Evolutionary conservation across 345 rosid genomes (phyloP).

Genomic region (Gossypium thurberi): DNA sequence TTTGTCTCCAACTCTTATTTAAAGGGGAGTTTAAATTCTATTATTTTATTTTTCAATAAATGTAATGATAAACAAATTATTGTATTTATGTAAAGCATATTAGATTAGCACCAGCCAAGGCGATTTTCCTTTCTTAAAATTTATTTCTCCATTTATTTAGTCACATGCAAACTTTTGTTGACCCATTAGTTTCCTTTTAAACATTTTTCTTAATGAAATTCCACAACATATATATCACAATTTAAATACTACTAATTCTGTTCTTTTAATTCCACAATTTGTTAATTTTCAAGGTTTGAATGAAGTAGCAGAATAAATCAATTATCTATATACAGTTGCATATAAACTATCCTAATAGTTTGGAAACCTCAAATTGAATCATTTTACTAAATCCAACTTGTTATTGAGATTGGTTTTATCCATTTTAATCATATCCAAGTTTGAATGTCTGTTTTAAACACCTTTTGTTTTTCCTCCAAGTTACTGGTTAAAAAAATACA

Average conservation of each 20-base stretch:
- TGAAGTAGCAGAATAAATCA: background rate
- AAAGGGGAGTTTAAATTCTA: no score
- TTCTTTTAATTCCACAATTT: background rate
- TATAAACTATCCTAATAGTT: background rate
- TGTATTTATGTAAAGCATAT: background rate
- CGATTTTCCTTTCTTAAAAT: background rate
- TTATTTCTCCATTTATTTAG: background rate
- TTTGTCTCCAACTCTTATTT: background rate
- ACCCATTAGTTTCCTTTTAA: background rate
- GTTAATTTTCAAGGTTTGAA: background rate
- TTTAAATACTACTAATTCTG: background rate
- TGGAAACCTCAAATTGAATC: background rate
- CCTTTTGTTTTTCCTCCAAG: background rate
- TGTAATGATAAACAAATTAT: background rate
- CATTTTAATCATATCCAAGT: background rate
- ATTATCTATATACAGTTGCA: background rate
- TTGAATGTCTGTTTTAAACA: background rate
- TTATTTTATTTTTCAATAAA: no score
- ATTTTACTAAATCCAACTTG: background rate
- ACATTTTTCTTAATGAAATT: background rate
- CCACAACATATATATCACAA: background rate
- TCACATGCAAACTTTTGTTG: background rate
- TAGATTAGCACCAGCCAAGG: background rate
- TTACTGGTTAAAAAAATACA: background rate
- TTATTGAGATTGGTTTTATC: background rate